These are phyloP conservation scores for Fusarium bulbicola DNA, from an alignment of 2,329 filamentous ascomycete species.

Conservation along the genomic window DNA sequence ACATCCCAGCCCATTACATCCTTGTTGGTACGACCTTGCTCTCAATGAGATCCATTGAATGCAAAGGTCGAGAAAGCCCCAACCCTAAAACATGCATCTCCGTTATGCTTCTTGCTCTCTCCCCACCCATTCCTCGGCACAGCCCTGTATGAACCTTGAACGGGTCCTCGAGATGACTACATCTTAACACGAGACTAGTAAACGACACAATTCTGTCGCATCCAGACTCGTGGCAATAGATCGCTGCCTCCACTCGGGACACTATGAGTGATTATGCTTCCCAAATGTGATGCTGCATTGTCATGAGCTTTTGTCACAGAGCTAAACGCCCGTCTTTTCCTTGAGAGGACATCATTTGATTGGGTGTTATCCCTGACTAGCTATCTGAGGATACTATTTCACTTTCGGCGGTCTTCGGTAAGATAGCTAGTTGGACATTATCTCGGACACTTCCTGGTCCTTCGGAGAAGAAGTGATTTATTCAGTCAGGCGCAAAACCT, in stretches of 20 bases:
- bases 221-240: constrained; percentile 30
- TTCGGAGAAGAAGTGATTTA: neutral
- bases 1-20: constrained; percentile 17
- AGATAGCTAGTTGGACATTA: neutral
- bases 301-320: constrained; percentile 32
- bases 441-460: neutral
- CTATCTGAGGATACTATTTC: constrained; percentile 5
- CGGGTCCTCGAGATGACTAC: neutral
- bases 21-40: constrained; percentile 17
- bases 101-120: constrained; percentile 36
- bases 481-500: neutral
- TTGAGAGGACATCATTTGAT: constrained; percentile 1
- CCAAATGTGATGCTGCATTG: constrained; percentile 9
- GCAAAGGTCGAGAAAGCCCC: constrained; percentile 24
- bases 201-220: constrained; percentile 27
- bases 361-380: neutral
- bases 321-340: neutral
- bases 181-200: neutral
- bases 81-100: constrained; percentile 35
- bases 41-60: constrained; percentile 18
- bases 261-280: constrained; percentile 6
- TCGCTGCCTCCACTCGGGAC: neutral
- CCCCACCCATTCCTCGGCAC: constrained; percentile 3
- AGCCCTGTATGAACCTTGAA: constrained; percentile 1
- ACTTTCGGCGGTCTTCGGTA: neutral